Percentiles rank a stretch among this genome's conserved stretches.
Evolutionary conservation across 768 basidiomycete species (phyloP).

Genomic region (Daedaleopsis sinensis): DNA sequence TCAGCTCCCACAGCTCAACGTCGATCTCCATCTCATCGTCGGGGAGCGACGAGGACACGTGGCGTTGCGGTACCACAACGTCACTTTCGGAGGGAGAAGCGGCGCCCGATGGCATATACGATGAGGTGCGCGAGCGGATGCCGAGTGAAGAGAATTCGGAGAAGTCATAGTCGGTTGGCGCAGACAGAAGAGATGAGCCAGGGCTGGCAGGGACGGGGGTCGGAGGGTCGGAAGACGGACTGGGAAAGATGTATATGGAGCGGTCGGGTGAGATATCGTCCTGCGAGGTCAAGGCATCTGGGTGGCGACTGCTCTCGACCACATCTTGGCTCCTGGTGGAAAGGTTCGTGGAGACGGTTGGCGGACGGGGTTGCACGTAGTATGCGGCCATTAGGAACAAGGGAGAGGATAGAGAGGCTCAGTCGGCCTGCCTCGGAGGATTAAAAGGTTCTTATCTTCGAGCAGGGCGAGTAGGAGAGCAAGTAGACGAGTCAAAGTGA

Average conservation of each 20-base stretch:
- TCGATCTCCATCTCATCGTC: constrained; percentile 19
- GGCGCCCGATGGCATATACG: not conserved
- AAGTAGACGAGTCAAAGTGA: not conserved
- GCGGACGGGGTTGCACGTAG: not conserved
- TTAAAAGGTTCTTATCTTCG: constrained; percentile 8
- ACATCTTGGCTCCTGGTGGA: not conserved
- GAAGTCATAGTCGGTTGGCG: constrained; percentile 22
- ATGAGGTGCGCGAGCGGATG: constrained; percentile 7
- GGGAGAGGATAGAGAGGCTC: not conserved
- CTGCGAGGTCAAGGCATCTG: not conserved
- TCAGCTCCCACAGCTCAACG: constrained; percentile 29
- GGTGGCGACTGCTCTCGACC: not conserved
- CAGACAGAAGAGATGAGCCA: constrained; percentile 24
- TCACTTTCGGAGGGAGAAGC: not conserved
- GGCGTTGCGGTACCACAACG: not conserved
- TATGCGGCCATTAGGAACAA: not conserved
- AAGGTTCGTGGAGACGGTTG: not conserved
- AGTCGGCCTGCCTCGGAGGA: not conserved
- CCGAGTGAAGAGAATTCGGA: constrained; percentile 2
- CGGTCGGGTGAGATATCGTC: constrained; percentile 11
- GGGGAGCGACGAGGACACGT: not conserved
- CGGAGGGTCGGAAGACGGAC: constrained; percentile 26
- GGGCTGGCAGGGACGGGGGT: constrained; percentile 27
- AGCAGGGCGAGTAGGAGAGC: not conserved
- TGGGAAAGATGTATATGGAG: constrained; percentile 32